These are phyloP conservation scores for Thelephora terrestris DNA, from an alignment of 1,284 basidiomycete species.

Conservation along the genomic window DNA sequence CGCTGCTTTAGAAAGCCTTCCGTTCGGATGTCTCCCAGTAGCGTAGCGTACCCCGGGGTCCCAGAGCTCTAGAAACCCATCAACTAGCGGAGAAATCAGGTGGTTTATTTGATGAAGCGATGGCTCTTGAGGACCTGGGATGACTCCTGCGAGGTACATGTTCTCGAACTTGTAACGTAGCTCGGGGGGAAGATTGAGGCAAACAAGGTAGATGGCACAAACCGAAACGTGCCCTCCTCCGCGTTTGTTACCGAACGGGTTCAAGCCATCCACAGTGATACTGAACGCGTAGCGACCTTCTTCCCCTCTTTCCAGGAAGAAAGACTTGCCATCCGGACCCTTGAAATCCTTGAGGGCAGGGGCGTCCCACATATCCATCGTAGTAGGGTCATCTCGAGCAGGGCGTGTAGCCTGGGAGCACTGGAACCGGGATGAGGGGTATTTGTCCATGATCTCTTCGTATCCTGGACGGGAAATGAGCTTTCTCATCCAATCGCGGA, in stretches of 20 bases:
- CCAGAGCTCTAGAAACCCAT: constrained; percentile 23
- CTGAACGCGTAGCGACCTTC: constrained; percentile 5
- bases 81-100: constrained; percentile 25
- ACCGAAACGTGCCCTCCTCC: constrained; percentile 9
- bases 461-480: constrained; percentile 17
- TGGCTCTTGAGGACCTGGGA: constrained; percentile 29
- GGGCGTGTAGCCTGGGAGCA: no score
- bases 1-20: constrained; percentile 17
- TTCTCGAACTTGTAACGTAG: constrained; percentile 19
- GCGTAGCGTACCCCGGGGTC: constrained; percentile 20
- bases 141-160: constrained; percentile 21
- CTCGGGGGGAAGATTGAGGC: constrained; percentile 19
- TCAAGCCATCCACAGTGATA: constrained; percentile 14
- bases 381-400: background rate
- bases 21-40: constrained; percentile 18
- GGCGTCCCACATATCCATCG: constrained; percentile 11
- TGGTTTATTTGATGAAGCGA: constrained; percentile 23
- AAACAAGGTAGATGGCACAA: constrained; percentile 14
- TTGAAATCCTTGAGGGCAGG: constrained; percentile 7
- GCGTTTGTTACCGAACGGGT: constrained; percentile 10
- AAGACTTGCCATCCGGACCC: constrained; percentile 7
- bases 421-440: background rate
- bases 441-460: constrained; percentile 20
- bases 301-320: constrained; percentile 3
- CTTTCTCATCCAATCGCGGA: constrained; percentile 21